phyloP scores from a whole-genome alignment of 768 basidiomycete genomes.

The Lyophyllum shimeji region DNA sequence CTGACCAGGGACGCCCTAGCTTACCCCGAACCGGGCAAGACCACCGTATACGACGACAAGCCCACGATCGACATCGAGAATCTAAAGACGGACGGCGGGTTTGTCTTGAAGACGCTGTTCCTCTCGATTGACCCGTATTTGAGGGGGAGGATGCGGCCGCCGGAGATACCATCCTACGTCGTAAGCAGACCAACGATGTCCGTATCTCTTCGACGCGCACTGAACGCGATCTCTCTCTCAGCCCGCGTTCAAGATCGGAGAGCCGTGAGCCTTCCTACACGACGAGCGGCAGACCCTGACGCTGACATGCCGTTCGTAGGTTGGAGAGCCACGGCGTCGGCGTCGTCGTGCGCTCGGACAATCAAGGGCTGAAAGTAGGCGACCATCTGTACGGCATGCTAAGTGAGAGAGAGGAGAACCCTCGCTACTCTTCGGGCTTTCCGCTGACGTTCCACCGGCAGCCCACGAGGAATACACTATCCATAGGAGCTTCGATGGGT shows the following conservation, averaged over 20 bases:
- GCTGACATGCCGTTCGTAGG: slow-evolving; percentile 13
- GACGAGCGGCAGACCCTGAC: background rate
- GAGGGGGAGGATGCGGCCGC: slow-evolving; percentile 36
- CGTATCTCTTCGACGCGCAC: no score
- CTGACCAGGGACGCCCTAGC: slow-evolving; percentile 16
- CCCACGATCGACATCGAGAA: slow-evolving; percentile 50
- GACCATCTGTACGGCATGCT: slow-evolving; percentile 39
- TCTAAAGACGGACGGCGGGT: slow-evolving; percentile 42
- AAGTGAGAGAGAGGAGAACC: slow-evolving; percentile 25
- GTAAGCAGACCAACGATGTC: slow-evolving; percentile 17
- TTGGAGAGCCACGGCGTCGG: slow-evolving; percentile 36
- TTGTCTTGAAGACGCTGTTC: slow-evolving; percentile 50
- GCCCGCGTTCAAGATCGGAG: slow-evolving; percentile 29
- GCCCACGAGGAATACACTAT: slow-evolving; percentile 43
- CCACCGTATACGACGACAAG: slow-evolving; percentile 41
- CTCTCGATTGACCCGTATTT: slow-evolving; percentile 45
- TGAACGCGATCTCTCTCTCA: no score
- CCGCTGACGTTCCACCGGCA: slow-evolving; percentile 10
- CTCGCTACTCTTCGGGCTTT: background rate
- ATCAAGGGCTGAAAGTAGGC: slow-evolving; percentile 30
- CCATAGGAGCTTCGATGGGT: slow-evolving; percentile 15
- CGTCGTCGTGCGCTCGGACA: slow-evolving; percentile 43
- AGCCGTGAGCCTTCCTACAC: slow-evolving; percentile 32
- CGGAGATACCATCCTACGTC: slow-evolving; percentile 24
- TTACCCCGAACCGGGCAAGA: slow-evolving; percentile 45